Conservation (phyloP, 2,329 filamentous ascomycete genomes). For the Talaromyces albobiverticillius region DNA sequence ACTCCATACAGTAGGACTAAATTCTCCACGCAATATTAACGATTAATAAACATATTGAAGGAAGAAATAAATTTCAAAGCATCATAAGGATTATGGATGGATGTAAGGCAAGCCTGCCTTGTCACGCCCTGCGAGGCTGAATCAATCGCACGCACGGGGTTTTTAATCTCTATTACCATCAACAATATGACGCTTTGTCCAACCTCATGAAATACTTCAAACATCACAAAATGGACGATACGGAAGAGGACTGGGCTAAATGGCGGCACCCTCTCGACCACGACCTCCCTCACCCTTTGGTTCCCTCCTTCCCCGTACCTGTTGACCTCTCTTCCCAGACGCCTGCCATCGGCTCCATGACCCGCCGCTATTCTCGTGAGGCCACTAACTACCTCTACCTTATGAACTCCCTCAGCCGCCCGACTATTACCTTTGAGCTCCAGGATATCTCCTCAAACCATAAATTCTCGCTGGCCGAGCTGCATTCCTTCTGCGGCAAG, state of each 20-base stretch:
- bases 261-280: neutral
- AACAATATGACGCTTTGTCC: too few species aligned
- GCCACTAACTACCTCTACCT: neutral
- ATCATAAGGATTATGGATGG: too few species aligned
- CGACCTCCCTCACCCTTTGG: neutral
- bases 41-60: too few species aligned
- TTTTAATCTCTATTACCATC: too few species aligned
- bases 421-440: conserved; percentile 3
- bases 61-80: too few species aligned
- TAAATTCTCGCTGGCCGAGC: neutral
- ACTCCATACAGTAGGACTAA: too few species aligned
- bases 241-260: neutral
- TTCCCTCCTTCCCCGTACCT: neutral
- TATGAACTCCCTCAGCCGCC: neutral
- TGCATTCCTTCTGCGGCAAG: neutral
- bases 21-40: too few species aligned
- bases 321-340: too few species aligned
- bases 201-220: too few species aligned
- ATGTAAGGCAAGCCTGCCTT: too few species aligned
- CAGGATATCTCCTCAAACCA: neutral
- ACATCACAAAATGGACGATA: neutral
- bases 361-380: neutral
- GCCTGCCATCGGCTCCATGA: neutral
- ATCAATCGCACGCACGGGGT: too few species aligned
- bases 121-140: too few species aligned